These are phyloP conservation scores for Lenwebbia sp. DNA, from an alignment of 345 rosid genomes.

Conservation along the genomic window DNA sequence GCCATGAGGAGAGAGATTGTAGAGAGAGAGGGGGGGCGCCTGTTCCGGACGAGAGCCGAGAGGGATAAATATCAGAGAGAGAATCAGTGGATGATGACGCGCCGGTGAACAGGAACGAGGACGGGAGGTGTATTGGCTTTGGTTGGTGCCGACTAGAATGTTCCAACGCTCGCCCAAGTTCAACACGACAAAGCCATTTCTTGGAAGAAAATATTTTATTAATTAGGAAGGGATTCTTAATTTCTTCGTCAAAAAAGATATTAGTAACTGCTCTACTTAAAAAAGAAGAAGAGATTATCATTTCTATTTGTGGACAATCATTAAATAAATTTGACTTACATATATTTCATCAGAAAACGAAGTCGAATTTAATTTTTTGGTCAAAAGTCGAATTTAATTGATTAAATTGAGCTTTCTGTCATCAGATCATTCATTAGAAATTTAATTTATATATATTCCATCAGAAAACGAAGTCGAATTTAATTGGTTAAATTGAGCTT, in stretches of 20 bases:
- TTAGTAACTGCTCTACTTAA: not conserved
- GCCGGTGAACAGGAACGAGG: not conserved
- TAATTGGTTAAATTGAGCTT: not conserved
- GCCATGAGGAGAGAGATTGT: constrained; percentile 1
- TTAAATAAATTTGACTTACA: not conserved
- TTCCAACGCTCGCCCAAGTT: not conserved
- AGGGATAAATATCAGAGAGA: not conserved
- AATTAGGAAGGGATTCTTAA: too few species aligned
- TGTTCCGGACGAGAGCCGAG: too few species aligned
- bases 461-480: not conserved
- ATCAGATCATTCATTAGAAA: not conserved
- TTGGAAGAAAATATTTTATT: not conserved
- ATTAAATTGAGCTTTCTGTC: not conserved
- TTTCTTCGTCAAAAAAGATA: too few species aligned
- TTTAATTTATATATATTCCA: not conserved
- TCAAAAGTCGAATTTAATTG: not conserved
- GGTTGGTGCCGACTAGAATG: not conserved
- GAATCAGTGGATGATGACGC: not conserved
- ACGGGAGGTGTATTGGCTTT: not conserved
- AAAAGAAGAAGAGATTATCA: not conserved
- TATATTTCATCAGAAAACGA: too few species aligned
- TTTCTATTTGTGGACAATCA: not conserved
- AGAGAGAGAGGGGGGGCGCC: not conserved
- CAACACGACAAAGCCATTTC: not conserved
- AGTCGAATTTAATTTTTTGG: too few species aligned